Percentiles rank a stretch among this genome's conserved stretches.
Conservation (phyloP, 805 yeast species). For the Schizosaccharomyces osmophilus region DNA sequence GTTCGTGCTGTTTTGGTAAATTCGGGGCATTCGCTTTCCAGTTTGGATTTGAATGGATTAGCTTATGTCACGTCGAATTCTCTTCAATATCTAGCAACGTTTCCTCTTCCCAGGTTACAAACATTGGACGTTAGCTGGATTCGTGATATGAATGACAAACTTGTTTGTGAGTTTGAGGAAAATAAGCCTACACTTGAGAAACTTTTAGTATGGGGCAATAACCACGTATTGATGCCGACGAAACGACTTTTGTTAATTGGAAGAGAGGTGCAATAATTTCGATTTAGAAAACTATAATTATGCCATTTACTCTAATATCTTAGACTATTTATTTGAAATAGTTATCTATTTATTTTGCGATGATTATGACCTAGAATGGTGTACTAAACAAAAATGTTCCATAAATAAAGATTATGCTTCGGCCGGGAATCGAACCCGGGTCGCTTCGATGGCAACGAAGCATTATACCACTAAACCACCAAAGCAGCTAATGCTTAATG, state of each 20-base stretch:
- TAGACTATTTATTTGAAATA: neutral
- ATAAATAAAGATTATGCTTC: neutral
- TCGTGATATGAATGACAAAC: neutral
- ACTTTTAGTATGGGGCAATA: conserved; percentile 2
- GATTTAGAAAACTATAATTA: neutral
- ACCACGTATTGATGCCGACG: neutral
- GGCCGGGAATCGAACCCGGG: conserved; percentile 3
- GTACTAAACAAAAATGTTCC: neutral
- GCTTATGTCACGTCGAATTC: conserved; percentile 25
- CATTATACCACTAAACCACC: conserved; percentile 2
- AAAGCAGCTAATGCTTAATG: neutral
- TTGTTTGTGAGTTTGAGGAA: conserved; percentile 1
- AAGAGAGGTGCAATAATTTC: neutral
- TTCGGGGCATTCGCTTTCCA: conserved; percentile 38
- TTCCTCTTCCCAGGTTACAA: neutral
- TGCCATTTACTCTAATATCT: neutral
- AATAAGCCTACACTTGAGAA: neutral
- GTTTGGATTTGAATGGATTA: conserved; percentile 52
- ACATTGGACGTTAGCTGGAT: neutral
- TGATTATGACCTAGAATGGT: neutral
- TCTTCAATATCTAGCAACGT: conserved; percentile 8
- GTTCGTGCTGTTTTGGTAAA: conserved; percentile 36
- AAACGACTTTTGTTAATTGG: neutral
- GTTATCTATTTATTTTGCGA: neutral
- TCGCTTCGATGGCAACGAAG: conserved; percentile 1